These are phyloP conservation scores for Symbiodinium natans DNA, from an alignment of 73 alveolate genomes.

Conservation along the genomic window DNA sequence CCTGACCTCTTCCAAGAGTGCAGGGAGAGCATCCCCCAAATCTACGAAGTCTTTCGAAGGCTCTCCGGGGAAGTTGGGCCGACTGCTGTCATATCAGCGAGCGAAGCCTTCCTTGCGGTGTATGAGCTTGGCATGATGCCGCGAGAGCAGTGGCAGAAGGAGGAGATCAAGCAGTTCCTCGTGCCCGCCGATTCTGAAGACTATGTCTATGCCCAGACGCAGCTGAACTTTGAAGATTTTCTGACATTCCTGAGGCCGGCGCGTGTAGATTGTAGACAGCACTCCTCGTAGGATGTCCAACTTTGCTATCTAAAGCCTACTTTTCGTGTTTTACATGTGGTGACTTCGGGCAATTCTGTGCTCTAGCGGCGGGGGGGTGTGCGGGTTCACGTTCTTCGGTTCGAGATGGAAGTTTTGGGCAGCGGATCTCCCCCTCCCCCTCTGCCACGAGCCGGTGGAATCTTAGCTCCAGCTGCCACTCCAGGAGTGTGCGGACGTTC, in stretches of 20 bases:
- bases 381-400: no score
- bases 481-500: slow-evolving; percentile 36
- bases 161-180: slow-evolving; percentile 24
- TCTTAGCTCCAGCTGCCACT: neutral
- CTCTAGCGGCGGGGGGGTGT: no score
- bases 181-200: slow-evolving; percentile 71
- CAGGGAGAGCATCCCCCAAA: slow-evolving; percentile 62
- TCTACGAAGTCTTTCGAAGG: slow-evolving; percentile 49
- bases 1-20: slow-evolving; percentile 42
- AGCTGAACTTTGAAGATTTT: slow-evolving; percentile 68
- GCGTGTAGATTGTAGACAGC: neutral
- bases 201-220: slow-evolving; percentile 8
- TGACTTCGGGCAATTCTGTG: neutral
- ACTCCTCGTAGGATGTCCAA: no score
- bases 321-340: neutral
- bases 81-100: slow-evolving; percentile 49
- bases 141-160: slow-evolving; percentile 65
- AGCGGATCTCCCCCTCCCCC: neutral
- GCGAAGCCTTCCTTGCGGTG: slow-evolving; percentile 16
- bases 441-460: no score
- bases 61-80: slow-evolving; percentile 65
- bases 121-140: slow-evolving; percentile 63
- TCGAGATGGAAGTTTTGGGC: neutral
- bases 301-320: no score
- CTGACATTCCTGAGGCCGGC: slow-evolving; percentile 49